Base-by-base conservation (phyloP, 2,329 filamentous ascomycete species). In the Coleophoma crateriformis region DNA sequence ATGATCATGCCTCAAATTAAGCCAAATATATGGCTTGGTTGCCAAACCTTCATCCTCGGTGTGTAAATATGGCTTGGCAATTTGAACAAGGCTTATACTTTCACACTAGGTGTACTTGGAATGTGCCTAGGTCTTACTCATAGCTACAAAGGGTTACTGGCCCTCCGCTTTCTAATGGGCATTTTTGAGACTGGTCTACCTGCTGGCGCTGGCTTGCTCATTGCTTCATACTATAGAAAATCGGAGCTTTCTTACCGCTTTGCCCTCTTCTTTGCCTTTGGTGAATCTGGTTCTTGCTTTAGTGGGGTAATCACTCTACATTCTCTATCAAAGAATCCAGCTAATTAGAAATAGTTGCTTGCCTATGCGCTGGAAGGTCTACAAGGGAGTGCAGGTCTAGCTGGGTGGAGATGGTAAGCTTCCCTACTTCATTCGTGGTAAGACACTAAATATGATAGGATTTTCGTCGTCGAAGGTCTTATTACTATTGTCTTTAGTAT, bases 331-430 rank as follows among this genome's bases (percentile, higher is more conserved):
- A 6, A 2, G 2, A 15, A 6, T 13, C 13, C 13, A 22, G 19
- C 39, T 42, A 22, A 42, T 19, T 17, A 19, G 19, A 17, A 15
- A 15, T 17, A 42, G 39, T 61, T 72, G 15, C 62, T 73, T 15
- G 69, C 70, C 0, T 71, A 69, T 47, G 68, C 62, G 1, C 66
- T 72, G 49, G 59, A 64, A 15, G 58, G 67, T 39, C 64, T 74
- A 58, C 63, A 71, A 33, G 71, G 71, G 0, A 53, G 62, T 10
- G 62, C 59, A 11, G 70, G 70, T 7, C 68, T 68, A 48, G 58
- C 56, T 38, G 63, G 66, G 11, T 73, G 71, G 70, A 65, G 69
- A 20, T 75, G 71, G 72, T 70, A 75, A 33, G 75, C 75, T 11
- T 14, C 20, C 8, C 38, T 40, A 10, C 12, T 17, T 17, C 4